Base-by-base conservation (phyloP, 1,284 basidiomycete species). In the Leccinum angustisporum region DNA sequence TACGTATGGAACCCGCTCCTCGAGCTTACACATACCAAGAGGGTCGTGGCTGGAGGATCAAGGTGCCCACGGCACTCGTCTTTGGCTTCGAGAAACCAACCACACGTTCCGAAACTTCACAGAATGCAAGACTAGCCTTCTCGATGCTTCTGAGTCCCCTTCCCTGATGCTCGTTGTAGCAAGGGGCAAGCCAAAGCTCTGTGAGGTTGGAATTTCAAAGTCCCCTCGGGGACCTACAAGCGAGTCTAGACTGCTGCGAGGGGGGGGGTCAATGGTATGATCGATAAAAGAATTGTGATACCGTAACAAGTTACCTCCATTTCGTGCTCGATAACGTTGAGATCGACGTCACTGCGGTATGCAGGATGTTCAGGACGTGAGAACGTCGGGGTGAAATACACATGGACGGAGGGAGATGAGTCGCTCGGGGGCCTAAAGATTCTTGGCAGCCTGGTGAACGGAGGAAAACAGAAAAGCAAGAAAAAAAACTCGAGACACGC, bases 191-290 rank as follows among this genome's bases (percentile, higher is more conserved):
- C 81, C 81, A 50, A 53, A 84, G 70, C 58, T 80, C 79, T 30
- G 73, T 66, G 63, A 83, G 72, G 79, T 79, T 9, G 79, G 80
- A 11, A 85, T 80, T 46, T 77, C 72, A 68, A 83, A 81, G 54
- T 74, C 73, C 40, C 67, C 65, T 33, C 71, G 63, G 13, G 79
- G 75, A 36, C 81, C 80, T 59, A 70, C 66, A 34, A 78, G 66
- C 6, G 68, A 73, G 60, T 78, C 80, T 80, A 65, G 56, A 55
- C 33, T 54, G 61, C 38, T 57, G 54, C 62, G 59, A 21, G 54
- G 21, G 21, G 21, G 63, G 52, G 63, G 52, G 14, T 51, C 30
- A 31, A 56, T 53, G 57, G 21, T 58, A 59, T 62, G 71, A 63
- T 62, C 38, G 60, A 61, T 60, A 33, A 70, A 59, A 57, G 48